Base-by-base conservation (phyloP, 208 protist genomes). In the Naegleria gruberi region DNA sequence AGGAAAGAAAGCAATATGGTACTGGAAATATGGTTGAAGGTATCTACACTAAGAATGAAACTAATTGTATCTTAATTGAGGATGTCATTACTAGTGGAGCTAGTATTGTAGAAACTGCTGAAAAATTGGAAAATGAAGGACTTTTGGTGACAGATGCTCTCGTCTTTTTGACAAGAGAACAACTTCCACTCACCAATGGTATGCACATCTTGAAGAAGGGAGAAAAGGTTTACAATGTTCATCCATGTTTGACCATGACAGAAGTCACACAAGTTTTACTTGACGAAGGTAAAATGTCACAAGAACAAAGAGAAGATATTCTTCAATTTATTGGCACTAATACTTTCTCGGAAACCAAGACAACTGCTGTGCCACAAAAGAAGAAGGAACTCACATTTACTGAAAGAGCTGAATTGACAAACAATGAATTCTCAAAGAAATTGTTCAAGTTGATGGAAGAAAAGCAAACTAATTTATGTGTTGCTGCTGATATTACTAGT, bases 21-120 rank as follows among this genome's bases (percentile, higher is more conserved):
- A 99, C 97, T 19, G 96, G 96, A 93, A 97, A 96, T 30, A 89
- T 94, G 43, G 97, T 99, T 90, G 97, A 99, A 93, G 97, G 97
- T 89, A 94, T 95, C 89, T 98, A 96, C 93, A 95, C 96, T 89
- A 94, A 95, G 87, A 96, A 96, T 55, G 95, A 98, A 42, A 96
- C 94, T 51, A 93, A 96, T 37, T 93, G 97, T 55, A 95, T 99
- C 44, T 86, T 96, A 47, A 95, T 99, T 88, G 97, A 99, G 91
- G 97, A 99, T 91, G 93, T 99, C 90, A 96, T 99, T 1, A 98
- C 97, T 8, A 97, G 95, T 34, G 97, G 97, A 40, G 96, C 96
- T 89, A 97, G 94, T 44, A 98, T 98, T 89, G 92, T 98, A 42
- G 97, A 98, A 94, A 97, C 97, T n/a, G 96, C 96, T 74, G 95